phyloP scores from a whole-genome alignment of 768 basidiomycete genomes.

The Austroboletus festivus region DNA sequence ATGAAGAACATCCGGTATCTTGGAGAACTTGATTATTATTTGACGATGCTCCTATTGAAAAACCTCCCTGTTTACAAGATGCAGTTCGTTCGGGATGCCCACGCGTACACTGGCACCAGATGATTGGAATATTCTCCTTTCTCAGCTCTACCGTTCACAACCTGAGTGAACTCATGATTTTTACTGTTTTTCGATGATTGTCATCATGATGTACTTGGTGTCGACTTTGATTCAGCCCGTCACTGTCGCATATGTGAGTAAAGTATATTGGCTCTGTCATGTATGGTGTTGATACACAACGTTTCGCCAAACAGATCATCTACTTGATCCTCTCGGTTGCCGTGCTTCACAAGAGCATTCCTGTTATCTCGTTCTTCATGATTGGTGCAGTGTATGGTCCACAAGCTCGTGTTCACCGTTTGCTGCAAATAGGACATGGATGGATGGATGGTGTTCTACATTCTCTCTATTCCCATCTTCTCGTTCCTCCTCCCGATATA shows the following conservation, averaged over 20 bases:
- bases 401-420: slow-evolving; percentile 90
- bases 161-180: slow-evolving; percentile 90
- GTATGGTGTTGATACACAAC: too few species aligned
- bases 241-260: too few species aligned
- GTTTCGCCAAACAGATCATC: too few species aligned
- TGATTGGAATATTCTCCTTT: too few species aligned
- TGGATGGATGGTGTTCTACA: slow-evolving; percentile 98
- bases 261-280: too few species aligned
- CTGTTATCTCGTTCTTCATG: slow-evolving; percentile 94
- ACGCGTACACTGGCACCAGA: slow-evolving; percentile 88
- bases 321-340: too few species aligned
- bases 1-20: slow-evolving; percentile 98
- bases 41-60: slow-evolving; percentile 95
- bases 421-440: too few species aligned
- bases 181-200: slow-evolving; percentile 99
- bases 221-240: slow-evolving; percentile 96
- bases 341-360: too few species aligned
- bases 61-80: slow-evolving; percentile 99
- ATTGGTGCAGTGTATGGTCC: slow-evolving; percentile 91
- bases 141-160: slow-evolving; percentile 99
- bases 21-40: slow-evolving; percentile 99
- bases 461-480: slow-evolving; percentile 93
- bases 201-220: slow-evolving; percentile 96
- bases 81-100: slow-evolving; percentile 97
- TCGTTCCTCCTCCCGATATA: slow-evolving; percentile 95